Evolutionary conservation across 2,329 filamentous ascomycete genomes (phyloP), one percentile per base, ranked within the genome.

Genomic region (Hymenoscyphus fraxineus): DNA sequence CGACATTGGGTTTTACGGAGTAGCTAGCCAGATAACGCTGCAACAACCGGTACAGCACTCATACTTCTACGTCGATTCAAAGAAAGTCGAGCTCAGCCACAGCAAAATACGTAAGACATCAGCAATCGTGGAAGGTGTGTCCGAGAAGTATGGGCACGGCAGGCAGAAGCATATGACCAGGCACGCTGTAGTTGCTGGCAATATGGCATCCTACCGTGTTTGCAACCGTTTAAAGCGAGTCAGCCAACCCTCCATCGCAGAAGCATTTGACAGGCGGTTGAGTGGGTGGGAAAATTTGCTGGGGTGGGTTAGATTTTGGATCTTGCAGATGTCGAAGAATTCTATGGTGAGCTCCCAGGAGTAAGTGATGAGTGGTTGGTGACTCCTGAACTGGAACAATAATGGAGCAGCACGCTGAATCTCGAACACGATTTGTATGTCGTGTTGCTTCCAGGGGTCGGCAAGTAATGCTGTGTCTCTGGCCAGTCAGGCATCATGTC

Each of bases 71-170:
- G 27, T n/a, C 10, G 3, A 27, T 27, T 27, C 27, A 51, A 22
- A 51, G n/a, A 51, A 51, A 51, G n/a, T 51, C 19, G 44, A 51
- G 44, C 44, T 51, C 44, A 51, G 44, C 44, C 44, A 51, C 44
- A n/a, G 19, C 44, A 27, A 35, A 35, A 51, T 51, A 19, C 44
- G 44, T 51, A 51, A 51, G 44, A 51, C 44, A 12, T 51, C 44
- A 27, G 41, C 41, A 44, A 19, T 19, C 22, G 10, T 22, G 44
- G 44, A 51, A n/a, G 44, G 44, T 51, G 19, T 51, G 44, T 51
- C 9, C 22, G 19, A 9, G 44, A 19, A 47, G 44, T 19, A 47
- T 47, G 44, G 44, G 22, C 44, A 51, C 44, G 44, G 44, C 44
- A 51, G n/a, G 22, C 44, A 51, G n/a, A 22, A n/a, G 44, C 44